These are phyloP conservation scores for Penicillium fuscoglaucum DNA, from an alignment of 2,329 filamentous ascomycete genomes.

Conservation along the genomic window DNA sequence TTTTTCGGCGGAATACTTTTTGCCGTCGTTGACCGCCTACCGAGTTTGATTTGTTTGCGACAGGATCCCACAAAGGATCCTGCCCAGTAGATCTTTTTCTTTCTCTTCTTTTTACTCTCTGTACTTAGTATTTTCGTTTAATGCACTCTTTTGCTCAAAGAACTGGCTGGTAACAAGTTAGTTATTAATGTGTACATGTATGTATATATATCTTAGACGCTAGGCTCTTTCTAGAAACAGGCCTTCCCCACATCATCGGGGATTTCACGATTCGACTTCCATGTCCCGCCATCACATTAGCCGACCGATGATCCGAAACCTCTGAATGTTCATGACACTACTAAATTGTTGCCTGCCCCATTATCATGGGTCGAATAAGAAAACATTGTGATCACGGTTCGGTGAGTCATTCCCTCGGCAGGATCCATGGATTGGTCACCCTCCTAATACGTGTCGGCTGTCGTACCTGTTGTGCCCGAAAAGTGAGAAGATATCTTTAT, in stretches of 20 bases:
- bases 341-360: not conserved
- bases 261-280: slow-evolving; percentile 2
- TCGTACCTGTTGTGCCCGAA: slow-evolving; percentile 25
- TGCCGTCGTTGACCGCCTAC: no score
- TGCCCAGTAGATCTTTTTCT: no score
- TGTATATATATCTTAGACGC: not conserved
- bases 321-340: not conserved
- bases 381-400: slow-evolving; percentile 22
- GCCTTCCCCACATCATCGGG: not conserved
- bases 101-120: no score
- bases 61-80: no score
- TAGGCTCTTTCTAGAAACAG: not conserved
- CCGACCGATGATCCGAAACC: slow-evolving; percentile 1
- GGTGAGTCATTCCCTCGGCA: slow-evolving; percentile 10
- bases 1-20: no score
- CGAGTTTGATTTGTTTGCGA: no score
- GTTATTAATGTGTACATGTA: no score
- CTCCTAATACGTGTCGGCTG: slow-evolving; percentile 16
- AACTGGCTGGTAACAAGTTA: no score
- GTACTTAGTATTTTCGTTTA: no score
- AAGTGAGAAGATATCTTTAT: slow-evolving; percentile 14
- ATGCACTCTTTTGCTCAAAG: no score
- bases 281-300: slow-evolving; percentile 2
- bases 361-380: slow-evolving; percentile 11
- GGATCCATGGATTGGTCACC: not conserved